Evolutionary conservation across 225 moss, liverwort and hornwort species (phyloP).

Genomic region (Physcomitrellopsis africana): DNA sequence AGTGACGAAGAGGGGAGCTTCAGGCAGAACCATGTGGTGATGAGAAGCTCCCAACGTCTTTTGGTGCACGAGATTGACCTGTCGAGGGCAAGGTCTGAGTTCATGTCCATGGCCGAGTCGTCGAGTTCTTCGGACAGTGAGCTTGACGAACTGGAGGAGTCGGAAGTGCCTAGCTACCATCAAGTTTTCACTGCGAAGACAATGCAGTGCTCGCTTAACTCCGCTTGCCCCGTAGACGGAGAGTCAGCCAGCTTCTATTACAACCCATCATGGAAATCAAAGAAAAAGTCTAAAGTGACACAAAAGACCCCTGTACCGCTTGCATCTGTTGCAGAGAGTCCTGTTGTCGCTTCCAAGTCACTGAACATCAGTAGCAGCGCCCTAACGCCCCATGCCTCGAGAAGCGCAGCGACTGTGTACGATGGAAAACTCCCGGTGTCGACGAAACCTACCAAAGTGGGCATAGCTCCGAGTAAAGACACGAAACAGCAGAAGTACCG

Average conservation of each 20-base stretch:
- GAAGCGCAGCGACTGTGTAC: neutral
- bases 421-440: conserved; percentile 19
- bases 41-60: conserved; percentile 17
- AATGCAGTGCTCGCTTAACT: conserved; percentile 58
- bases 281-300: conserved; percentile 17
- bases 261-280: conserved; percentile 34
- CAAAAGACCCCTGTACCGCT: conserved; percentile 27
- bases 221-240: conserved; percentile 33
- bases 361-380: conserved; percentile 8
- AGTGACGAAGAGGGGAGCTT: conserved; percentile 43
- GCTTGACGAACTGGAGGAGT: conserved; percentile 43
- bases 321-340: neutral
- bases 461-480: neutral
- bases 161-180: conserved; percentile 49
- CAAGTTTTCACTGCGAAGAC: conserved; percentile 48
- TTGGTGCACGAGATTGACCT: conserved; percentile 38
- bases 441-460: neutral
- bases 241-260: conserved; percentile 38
- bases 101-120: neutral
- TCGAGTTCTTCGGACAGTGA: conserved; percentile 43
- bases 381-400: neutral
- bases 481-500: conserved; percentile 45
- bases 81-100: conserved; percentile 11
- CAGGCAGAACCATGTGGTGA: conserved; percentile 28
- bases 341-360: neutral